These are phyloP conservation scores for Allomyces macrogynus DNA, from an alignment of 192 early-diverging fungal species.

Conservation along the genomic window DNA sequence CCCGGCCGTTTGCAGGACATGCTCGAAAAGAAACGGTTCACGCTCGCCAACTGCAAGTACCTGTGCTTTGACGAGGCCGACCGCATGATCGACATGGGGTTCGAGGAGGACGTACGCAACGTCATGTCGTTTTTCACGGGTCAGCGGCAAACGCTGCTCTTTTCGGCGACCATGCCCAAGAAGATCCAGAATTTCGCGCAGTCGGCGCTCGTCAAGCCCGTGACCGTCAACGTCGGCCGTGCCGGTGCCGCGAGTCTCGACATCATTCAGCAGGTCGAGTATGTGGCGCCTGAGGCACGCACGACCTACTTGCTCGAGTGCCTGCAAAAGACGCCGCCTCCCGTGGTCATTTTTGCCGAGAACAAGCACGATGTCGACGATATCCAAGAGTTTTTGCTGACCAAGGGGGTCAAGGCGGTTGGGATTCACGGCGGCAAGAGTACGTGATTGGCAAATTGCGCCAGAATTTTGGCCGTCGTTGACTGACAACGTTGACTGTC, in stretches of 20 bases:
- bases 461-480: too few relatives aligned
- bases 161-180: constrained; percentile 92
- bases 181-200: constrained; percentile 95
- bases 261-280: constrained; percentile 94
- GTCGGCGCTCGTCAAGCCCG: constrained; percentile 66
- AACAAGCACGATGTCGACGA: constrained; percentile 99
- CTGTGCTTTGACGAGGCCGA: constrained; percentile 96
- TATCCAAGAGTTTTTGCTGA: constrained; percentile 85
- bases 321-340: constrained; percentile 89
- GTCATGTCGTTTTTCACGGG: constrained; percentile 88
- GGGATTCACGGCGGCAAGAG: constrained; percentile 90
- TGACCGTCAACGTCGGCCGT: constrained; percentile 93
- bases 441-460: too few relatives aligned
- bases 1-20: constrained; percentile 88
- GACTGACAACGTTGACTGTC: too few relatives aligned
- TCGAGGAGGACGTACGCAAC: constrained; percentile 88
- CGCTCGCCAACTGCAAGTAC: constrained; percentile 67
- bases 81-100: constrained; percentile 97
- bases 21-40: constrained; percentile 65
- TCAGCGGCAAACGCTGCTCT: constrained; percentile 92
- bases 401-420: constrained; percentile 85
- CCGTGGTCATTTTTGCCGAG: constrained; percentile 90
- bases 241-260: constrained; percentile 91
- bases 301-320: constrained; percentile 87
- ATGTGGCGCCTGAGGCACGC: constrained; percentile 88